A percentile compares a stretch with the other conserved stretches of the same genome.
Evolutionary conservation across 495 filamentous ascomycete species (phyloP).

Genomic region (Penicillium flavigenum): DNA sequence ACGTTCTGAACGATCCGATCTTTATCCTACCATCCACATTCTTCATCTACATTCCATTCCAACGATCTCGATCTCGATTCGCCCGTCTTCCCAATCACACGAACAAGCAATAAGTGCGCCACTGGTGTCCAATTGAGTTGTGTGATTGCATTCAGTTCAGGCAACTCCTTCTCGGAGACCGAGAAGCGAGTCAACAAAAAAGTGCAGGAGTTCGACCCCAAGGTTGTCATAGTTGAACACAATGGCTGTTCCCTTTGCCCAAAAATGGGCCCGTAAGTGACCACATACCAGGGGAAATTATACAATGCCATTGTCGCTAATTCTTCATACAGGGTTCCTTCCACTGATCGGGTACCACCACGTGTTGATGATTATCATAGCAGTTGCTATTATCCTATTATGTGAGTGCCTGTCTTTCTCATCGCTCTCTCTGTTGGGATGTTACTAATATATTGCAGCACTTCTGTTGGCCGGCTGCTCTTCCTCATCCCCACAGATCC

Average conservation of each 20-base stretch:
- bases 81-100: neutral
- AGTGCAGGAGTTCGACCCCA: conserved; percentile 19
- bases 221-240: conserved; percentile 17
- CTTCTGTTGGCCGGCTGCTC: conserved; percentile 68
- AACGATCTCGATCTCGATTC: conserved; percentile 19
- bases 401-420: conserved; percentile 60
- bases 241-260: conserved; percentile 33
- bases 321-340: conserved; percentile 63
- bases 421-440: conserved; percentile 16
- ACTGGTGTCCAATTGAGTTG: conserved; percentile 5
- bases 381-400: conserved; percentile 87
- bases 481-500: conserved; percentile 66
- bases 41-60: conserved; percentile 35
- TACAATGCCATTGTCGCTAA: conserved; percentile 13
- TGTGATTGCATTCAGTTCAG: conserved; percentile 8
- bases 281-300: neutral
- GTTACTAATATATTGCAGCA: conserved; percentile 43
- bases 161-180: conserved; percentile 50
- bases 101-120: conserved; percentile 1
- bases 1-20: conserved; percentile 12
- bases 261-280: conserved; percentile 38
- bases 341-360: conserved; percentile 98
- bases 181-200: conserved; percentile 44
- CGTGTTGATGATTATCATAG: conserved; percentile 96
- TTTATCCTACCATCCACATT: conserved; percentile 20